These are phyloP conservation scores for Sindora glabra DNA, from an alignment of 306 rosid genomes.

Conservation along the genomic window DNA sequence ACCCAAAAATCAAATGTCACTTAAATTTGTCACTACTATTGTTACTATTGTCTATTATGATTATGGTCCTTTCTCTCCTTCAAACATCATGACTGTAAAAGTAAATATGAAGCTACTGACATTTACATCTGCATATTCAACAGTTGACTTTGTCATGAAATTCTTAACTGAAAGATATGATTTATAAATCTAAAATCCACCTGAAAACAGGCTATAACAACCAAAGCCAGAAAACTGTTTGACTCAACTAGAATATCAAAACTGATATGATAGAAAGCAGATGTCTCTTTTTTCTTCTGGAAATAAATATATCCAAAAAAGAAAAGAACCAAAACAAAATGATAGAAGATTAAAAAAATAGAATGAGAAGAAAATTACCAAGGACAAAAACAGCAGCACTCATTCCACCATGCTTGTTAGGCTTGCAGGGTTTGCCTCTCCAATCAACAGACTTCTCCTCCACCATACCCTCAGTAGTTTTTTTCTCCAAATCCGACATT, in stretches of 20 bases:
- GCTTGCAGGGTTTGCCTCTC: slow-evolving; percentile 48
- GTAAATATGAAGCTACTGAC: background rate
- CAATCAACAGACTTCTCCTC: slow-evolving; percentile 40
- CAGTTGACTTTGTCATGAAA: background rate
- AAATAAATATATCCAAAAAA: background rate
- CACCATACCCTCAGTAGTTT: background rate
- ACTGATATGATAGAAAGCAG: background rate
- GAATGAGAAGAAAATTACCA: slow-evolving; percentile 29
- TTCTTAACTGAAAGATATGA: background rate
- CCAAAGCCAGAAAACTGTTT: background rate
- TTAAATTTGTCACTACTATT: too few species aligned
- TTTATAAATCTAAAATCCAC: background rate
- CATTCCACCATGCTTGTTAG: slow-evolving; percentile 57
- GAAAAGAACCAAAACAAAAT: background rate
- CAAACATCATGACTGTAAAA: background rate
- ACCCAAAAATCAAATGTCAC: background rate
- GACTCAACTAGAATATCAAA: background rate
- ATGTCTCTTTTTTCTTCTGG: too few species aligned
- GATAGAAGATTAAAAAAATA: background rate
- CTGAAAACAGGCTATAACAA: background rate
- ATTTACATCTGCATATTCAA: background rate
- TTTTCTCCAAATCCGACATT: background rate
- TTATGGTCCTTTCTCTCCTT: background rate
- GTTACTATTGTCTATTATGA: background rate
- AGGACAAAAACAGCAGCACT: slow-evolving; percentile 54